Base-by-base conservation (phyloP, 208 protist species). In the Eutreptiella sp. region DNA sequence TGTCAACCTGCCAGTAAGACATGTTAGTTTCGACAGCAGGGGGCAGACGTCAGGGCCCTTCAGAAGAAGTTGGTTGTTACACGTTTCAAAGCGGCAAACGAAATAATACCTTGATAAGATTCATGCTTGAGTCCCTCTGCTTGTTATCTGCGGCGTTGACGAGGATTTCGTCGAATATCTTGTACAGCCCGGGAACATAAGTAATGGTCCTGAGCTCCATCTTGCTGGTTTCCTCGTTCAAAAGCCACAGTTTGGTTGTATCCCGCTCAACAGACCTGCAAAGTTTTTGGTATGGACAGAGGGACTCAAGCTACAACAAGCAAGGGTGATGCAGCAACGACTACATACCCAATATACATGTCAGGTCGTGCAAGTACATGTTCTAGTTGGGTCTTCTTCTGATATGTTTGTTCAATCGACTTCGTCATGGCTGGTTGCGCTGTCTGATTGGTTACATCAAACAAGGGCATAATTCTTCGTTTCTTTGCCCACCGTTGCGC, bases 111-210 rank as follows among this genome's bases (percentile, higher is more conserved):
- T 91, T 84, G 54, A 98, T 92, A 3, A 52, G 70, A 0, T 85
- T 89, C 69, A 94, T 91, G 24, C 72, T 80, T 19, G 72, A 70
- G 65, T 99, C 95, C 16, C 96, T 83, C 63, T 99, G 90, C 55
- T 96, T 95, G 76, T 99, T 98, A 77, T 99, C 98, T 0, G 97
- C 89, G 4, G 98, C 98, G 84, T 99, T 99, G 2, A 99, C 98
- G 2, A 99, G 76, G 68, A 99, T 99, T 77, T 99, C 98, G 72
- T 99, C 98, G 65, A 99, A 99, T 33, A 99, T 99, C 83, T 99
- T 99, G 70, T 95, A 99, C 5, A 99, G 77, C 19, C 92, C 97
- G 0, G 97, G 97, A 0, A 96, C 93, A 81, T 90, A 99, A 2
- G 78, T 94, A 58, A 96, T 87, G 58, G 87, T 84, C 42, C 90